Base-by-base conservation (phyloP, 2,329 filamentous ascomycete species). In the Helminthosporium solani region DNA sequence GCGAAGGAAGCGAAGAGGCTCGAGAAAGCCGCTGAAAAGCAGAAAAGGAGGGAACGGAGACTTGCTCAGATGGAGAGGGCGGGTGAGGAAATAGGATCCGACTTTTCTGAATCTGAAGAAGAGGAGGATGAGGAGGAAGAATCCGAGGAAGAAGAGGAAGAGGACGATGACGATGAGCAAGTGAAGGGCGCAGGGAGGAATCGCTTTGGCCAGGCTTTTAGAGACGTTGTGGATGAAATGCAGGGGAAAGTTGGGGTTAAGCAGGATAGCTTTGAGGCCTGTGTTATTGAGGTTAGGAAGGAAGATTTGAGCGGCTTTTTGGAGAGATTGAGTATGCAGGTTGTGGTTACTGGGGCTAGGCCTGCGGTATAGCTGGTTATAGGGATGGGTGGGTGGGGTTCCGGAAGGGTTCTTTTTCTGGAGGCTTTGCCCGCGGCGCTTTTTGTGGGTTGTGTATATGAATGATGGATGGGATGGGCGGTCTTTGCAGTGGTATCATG, bases 181-280 rank as follows among this genome's bases (percentile, higher is more conserved):
- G 60, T 87, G 36, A 66, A 68, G 82, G 81, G 81, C 50, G 85
- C 88, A 43, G 87, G 91, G 1, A 74, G 88, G 42, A 99, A 97
- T 71, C 83, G 87, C 40, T 99, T 99, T 63, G 94, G 94, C 7
- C 90, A 86, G 60, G 92, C 94, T 2, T 99, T 99, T 70, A 90
- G 96, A 67, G 90, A 96, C 64, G 94, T 97, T 0, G 88, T 96
- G 2, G 82, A 86, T 41, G 90, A 96, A 75, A 97, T 92, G 14
- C 94, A 86, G 48, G 89, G 92, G 0, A 76, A 91, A 14, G 90
- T 97, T 16, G 76, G 91, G 12, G 90, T 97, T 16, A 78, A 90
- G 49, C 95, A 96, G 65, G 94, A 99, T 71, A 95, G 88, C 69
- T 99, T 99, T 63, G 94, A 99, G 72, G 89, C 96, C 68, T 95